Percentiles rank a stretch among this genome's conserved stretches.
These are phyloP conservation scores for Fonsecaea pedrosoi DNA, from an alignment of 2,329 filamentous ascomycete genomes.

Conservation along the genomic window DNA sequence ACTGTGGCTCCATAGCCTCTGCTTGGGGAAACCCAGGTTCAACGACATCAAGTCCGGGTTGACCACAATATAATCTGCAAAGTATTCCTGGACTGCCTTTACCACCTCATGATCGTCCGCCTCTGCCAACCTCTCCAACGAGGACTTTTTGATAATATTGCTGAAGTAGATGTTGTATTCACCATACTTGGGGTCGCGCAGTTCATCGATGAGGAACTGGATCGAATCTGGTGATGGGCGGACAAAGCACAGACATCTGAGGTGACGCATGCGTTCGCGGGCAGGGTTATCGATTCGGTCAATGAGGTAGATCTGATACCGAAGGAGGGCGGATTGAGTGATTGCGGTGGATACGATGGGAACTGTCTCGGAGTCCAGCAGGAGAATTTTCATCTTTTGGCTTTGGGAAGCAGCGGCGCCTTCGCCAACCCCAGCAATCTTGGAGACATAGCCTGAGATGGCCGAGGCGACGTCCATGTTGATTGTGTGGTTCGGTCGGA, in stretches of 20 bases:
- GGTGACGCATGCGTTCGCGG: constrained; percentile 96
- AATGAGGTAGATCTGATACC: constrained; percentile 96
- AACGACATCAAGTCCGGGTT: constrained; percentile 93
- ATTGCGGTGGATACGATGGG: constrained; percentile 93
- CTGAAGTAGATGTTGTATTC: constrained; percentile 98
- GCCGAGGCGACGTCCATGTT: constrained; percentile 92
- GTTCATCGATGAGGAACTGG: constrained; percentile 91
- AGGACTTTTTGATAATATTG: constrained; percentile 96
- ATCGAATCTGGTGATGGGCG: constrained; percentile 91
- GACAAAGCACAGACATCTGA: constrained; percentile 90
- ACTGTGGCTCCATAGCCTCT: constrained; percentile 78
- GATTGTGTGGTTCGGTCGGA: neutral
- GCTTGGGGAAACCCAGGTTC: constrained; percentile 72
- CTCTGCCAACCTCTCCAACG: constrained; percentile 90
- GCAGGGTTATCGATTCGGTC: constrained; percentile 89
- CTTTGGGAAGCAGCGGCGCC: constrained; percentile 66
- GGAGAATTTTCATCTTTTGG: constrained; percentile 96
- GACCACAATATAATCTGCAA: constrained; percentile 92
- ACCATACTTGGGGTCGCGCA: constrained; percentile 94
- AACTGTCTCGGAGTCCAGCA: constrained; percentile 92
- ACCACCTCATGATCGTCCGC: constrained; percentile 98
- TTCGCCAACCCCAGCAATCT: constrained; percentile 90
- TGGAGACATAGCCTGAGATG: constrained; percentile 92
- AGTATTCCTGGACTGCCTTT: constrained; percentile 91
- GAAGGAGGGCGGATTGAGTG: constrained; percentile 91